Evolutionary conservation across 495 filamentous ascomycete genomes (phyloP).

Genomic region (Xylaria venustula): DNA sequence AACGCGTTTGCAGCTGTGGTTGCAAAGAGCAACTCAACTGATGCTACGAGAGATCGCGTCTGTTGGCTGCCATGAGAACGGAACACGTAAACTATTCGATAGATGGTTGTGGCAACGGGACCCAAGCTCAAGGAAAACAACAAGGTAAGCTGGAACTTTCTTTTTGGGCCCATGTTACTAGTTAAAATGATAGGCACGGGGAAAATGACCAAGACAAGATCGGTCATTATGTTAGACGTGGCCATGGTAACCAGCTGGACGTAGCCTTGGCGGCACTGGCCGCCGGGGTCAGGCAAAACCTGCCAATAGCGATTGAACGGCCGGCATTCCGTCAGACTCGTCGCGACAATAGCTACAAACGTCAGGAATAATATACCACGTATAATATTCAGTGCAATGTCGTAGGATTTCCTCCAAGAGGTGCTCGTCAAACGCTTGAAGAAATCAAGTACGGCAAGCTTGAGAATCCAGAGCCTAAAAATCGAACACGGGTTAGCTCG

Average conservation of each 20-base stretch:
- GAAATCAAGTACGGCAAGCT: slow-evolving; percentile 87
- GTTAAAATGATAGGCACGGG: slow-evolving; percentile 82
- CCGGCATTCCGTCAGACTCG: slow-evolving; percentile 80
- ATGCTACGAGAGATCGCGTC: slow-evolving; percentile 73
- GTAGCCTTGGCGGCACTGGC: slow-evolving; percentile 78
- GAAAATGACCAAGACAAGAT: slow-evolving; percentile 81
- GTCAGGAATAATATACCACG: slow-evolving; percentile 72
- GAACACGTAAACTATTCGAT: slow-evolving; percentile 73
- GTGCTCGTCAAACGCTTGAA: slow-evolving; percentile 70
- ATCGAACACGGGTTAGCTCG: slow-evolving; percentile 17
- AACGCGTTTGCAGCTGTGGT: slow-evolving; percentile 75
- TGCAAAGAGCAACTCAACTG: slow-evolving; percentile 73
- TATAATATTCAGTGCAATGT: slow-evolving; percentile 63
- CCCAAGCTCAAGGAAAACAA: slow-evolving; percentile 81
- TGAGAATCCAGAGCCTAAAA: slow-evolving; percentile 85
- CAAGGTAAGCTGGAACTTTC: slow-evolving; percentile 63
- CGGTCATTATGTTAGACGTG: slow-evolving; percentile 79
- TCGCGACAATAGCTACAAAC: slow-evolving; percentile 74
- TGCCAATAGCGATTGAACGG: slow-evolving; percentile 90
- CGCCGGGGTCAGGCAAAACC: slow-evolving; percentile 82
- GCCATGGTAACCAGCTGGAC: slow-evolving; percentile 87
- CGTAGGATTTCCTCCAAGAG: slow-evolving; percentile 70
- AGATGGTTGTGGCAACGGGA: slow-evolving; percentile 72
- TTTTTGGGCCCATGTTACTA: slow-evolving; percentile 64
- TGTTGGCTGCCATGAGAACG: slow-evolving; percentile 61